Conservation (phyloP, 1,284 basidiomycete genomes). For the Peniophora sp. region DNA sequence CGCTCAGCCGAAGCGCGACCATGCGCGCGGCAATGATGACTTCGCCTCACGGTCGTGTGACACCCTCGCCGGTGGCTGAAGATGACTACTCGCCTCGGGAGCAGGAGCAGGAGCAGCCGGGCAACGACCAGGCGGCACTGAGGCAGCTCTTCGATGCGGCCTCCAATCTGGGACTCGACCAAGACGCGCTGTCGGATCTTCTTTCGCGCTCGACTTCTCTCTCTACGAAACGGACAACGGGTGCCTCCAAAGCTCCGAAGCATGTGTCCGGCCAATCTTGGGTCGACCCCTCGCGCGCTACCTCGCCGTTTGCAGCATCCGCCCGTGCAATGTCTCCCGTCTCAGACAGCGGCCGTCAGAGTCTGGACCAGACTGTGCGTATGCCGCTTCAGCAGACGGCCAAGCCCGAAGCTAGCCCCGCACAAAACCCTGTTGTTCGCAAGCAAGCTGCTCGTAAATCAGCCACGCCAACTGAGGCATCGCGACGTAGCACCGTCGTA, state of each 20-base stretch:
- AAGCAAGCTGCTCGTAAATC: slow-evolving; percentile 34
- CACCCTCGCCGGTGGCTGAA: slow-evolving; percentile 12
- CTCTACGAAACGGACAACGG: slow-evolving; percentile 40
- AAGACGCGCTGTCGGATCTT: slow-evolving; percentile 58
- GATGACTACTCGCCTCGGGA: neutral
- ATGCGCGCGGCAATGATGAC: too few relatives aligned
- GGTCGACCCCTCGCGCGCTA: slow-evolving; percentile 10
- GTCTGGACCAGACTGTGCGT: slow-evolving; percentile 19
- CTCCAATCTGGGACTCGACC: slow-evolving; percentile 64
- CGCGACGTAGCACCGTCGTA: slow-evolving; percentile 38
- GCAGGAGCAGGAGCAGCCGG: neutral
- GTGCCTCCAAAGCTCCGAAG: slow-evolving; percentile 31
- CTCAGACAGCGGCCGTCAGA: slow-evolving; percentile 25
- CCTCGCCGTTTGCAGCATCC: slow-evolving; percentile 12
- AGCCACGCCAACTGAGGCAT: slow-evolving; percentile 26
- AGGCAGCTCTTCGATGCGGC: slow-evolving; percentile 71
- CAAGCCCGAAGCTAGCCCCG: slow-evolving; percentile 17
- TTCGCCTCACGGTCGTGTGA: neutral
- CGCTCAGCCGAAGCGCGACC: too few relatives aligned
- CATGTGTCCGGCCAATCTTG: slow-evolving; percentile 27
- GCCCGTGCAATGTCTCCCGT: slow-evolving; percentile 17
- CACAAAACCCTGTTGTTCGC: slow-evolving; percentile 26
- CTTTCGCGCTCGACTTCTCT: slow-evolving; percentile 62
- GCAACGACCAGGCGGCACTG: slow-evolving; percentile 36
- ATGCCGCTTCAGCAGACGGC: slow-evolving; percentile 11